Percentiles rank a stretch among this genome's conserved stretches.
phyloP scores from a whole-genome alignment of 139 green algal species.

The Astrephomene gubernaculifera region DNA sequence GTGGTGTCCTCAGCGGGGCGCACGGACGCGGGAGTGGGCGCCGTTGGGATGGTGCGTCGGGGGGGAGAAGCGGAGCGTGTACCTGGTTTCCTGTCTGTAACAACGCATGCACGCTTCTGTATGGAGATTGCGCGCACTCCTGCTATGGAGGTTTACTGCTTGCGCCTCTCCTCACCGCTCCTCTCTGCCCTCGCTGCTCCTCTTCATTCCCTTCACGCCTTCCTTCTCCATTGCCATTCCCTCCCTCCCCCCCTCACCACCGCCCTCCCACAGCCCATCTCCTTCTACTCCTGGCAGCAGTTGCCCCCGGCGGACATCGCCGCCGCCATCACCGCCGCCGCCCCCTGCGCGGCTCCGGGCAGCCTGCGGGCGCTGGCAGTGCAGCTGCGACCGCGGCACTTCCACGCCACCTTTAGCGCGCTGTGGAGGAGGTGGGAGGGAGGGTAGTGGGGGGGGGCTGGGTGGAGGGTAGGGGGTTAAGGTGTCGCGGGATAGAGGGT shows the following conservation, averaged over 20 bases:
- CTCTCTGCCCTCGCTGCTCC: background rate
- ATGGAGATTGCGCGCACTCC: no score
- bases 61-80: no score
- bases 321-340: background rate
- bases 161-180: background rate
- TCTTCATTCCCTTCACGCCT: background rate
- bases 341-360: background rate
- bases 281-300: constrained; percentile 50
- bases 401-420: constrained; percentile 67
- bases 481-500: no score
- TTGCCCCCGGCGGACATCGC: background rate
- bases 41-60: constrained; percentile 26
- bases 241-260: background rate
- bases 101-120: background rate
- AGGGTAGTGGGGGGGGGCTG: no score
- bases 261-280: constrained; percentile 38
- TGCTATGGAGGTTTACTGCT: no score
- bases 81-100: background rate
- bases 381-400: constrained; percentile 24
- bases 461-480: no score
- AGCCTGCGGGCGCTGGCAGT: constrained; percentile 11
- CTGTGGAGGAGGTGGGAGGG: constrained; percentile 46
- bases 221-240: background rate
- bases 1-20: constrained; percentile 12
- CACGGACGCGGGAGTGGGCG: constrained; percentile 44